phyloP scores from a whole-genome alignment of 441 rosid genomes.

The Populus hybrid region DNA sequence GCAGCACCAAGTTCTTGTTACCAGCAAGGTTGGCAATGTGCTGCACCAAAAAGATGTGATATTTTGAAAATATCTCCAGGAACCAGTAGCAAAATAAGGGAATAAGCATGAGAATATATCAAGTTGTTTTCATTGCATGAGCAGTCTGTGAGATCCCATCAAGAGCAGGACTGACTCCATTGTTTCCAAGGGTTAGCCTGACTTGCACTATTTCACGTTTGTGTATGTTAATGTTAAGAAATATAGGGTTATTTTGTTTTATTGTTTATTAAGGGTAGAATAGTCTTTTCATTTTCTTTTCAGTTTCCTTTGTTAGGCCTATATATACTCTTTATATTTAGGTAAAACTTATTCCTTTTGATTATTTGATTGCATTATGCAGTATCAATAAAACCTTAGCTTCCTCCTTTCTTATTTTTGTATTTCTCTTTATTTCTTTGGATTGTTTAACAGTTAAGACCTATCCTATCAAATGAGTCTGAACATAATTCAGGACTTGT shows the following conservation, averaged over 20 bases:
- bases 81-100: background rate
- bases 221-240: background rate
- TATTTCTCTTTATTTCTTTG: too few species aligned
- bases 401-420: too few species aligned
- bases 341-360: too few species aligned
- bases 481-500: background rate
- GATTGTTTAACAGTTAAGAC: background rate
- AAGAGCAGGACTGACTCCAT: background rate
- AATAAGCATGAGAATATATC: background rate
- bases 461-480: background rate
- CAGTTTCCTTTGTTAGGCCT: too few species aligned
- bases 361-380: too few species aligned
- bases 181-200: background rate
- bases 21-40: constrained; percentile 95
- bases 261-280: too few species aligned
- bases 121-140: background rate
- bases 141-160: background rate
- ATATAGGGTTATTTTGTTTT: too few species aligned
- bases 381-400: too few species aligned
- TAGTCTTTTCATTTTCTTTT: too few species aligned
- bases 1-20: constrained; percentile 78
- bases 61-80: constrained; percentile 10
- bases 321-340: too few species aligned
- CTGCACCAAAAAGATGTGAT: constrained; percentile 37
- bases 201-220: background rate